These are phyloP conservation scores for Globisporangium sylvaticum DNA, from an alignment of 352 stramenopile species.

Conservation along the genomic window DNA sequence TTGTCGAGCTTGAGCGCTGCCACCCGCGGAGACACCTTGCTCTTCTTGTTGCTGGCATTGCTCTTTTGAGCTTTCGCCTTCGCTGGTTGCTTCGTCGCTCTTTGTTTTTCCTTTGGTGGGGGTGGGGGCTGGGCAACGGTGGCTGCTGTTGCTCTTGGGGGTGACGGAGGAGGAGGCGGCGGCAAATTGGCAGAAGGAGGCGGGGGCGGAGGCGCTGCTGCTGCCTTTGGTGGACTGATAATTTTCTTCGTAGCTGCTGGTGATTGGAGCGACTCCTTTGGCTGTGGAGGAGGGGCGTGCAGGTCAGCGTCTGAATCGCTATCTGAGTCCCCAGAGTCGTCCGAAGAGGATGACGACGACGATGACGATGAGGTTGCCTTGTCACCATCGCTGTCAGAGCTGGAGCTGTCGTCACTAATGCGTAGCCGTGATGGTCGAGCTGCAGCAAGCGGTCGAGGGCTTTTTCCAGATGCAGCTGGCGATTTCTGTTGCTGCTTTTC, in stretches of 20 bases:
- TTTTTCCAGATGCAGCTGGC: conserved; percentile 3
- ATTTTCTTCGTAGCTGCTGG: conserved; percentile 3
- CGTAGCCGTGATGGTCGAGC: conserved; percentile 27
- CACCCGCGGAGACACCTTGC: conserved; percentile 13
- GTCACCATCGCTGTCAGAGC: conserved; percentile 44
- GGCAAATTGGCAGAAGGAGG: conserved; percentile 13
- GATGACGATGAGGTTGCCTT: conserved; percentile 32
- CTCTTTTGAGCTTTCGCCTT: conserved; percentile 20
- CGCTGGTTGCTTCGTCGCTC: conserved; percentile 9
- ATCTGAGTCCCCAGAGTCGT: conserved; percentile 20
- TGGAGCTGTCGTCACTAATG: conserved; percentile 59
- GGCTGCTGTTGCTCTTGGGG: neutral
- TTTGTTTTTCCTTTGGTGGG: conserved; percentile 9
- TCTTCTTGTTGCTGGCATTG: conserved; percentile 1
- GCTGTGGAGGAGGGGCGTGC: neutral
- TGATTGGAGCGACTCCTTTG: neutral
- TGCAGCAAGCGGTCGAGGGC: conserved; percentile 6
- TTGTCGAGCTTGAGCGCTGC: conserved; percentile 15
- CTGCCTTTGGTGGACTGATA: neutral
- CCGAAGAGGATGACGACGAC: conserved; percentile 30
- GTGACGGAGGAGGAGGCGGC: conserved; percentile 18
- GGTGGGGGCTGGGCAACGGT: conserved; percentile 16
- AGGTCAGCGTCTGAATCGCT: conserved; percentile 14
- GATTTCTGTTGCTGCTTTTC: conserved; percentile 1
- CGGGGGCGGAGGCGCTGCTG: neutral